Evolutionary conservation across 2,329 filamentous ascomycete species (phyloP).

Genomic region (Botrytis tulipae): DNA sequence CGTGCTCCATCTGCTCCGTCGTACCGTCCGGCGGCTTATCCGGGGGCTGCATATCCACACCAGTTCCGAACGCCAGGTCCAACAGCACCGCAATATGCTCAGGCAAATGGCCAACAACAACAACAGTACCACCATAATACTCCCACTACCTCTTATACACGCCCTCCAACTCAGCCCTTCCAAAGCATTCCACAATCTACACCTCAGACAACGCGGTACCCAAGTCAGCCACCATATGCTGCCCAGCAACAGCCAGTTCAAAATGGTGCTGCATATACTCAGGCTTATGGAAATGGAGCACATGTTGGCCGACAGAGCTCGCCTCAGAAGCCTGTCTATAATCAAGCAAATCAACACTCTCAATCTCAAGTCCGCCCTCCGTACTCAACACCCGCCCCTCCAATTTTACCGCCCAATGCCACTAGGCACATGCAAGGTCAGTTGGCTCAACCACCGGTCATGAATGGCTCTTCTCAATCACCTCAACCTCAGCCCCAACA

Average conservation of each 20-base stretch:
- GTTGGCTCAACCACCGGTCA: conserved; percentile 27
- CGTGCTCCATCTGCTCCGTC: conserved; percentile 31
- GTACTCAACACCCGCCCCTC: conserved; percentile 32
- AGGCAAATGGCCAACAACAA: conserved; percentile 27
- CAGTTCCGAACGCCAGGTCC: conserved; percentile 34
- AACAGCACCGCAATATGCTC: conserved; percentile 30
- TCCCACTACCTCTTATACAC: conserved; percentile 29
- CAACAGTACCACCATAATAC: conserved; percentile 33
- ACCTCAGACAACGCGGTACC: conserved; percentile 32
- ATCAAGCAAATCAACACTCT: conserved; percentile 28
- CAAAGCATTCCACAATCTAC: conserved; percentile 31
- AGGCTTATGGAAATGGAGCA: conserved; percentile 29
- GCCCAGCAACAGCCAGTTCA: conserved; percentile 32
- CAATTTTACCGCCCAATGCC: conserved; percentile 28
- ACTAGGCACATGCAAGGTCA: conserved; percentile 29
- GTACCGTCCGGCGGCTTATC: conserved; percentile 35
- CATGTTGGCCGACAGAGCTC: conserved; percentile 34
- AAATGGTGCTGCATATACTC: conserved; percentile 34
- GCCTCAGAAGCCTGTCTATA: conserved; percentile 37
- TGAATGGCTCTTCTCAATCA: conserved; percentile 32
- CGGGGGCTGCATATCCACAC: conserved; percentile 36
- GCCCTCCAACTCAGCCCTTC: conserved; percentile 30
- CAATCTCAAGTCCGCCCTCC: conserved; percentile 29
- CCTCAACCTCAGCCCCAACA: conserved; percentile 26
- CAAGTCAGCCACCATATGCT: conserved; percentile 31